Percentiles rank a stretch among this genome's conserved stretches.
Conservation (phyloP, 805 yeast species). For the Wickerhamiella siamensis region DNA sequence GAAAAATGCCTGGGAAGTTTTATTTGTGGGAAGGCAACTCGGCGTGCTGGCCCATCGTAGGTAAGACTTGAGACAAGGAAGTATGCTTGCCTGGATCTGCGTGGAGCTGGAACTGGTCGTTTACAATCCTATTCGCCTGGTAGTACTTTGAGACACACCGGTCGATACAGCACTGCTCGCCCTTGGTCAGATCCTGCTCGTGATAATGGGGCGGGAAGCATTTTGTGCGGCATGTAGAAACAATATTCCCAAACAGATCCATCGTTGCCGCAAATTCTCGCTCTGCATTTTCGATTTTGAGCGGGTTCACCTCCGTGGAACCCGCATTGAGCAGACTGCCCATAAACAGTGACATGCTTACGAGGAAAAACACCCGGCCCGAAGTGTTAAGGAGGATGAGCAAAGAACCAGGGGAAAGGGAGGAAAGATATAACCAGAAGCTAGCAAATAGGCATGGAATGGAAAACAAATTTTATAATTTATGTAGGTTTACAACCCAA, state of each 20-base stretch:
- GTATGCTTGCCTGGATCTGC: slow-evolving; percentile 8
- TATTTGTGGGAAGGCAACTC: no score
- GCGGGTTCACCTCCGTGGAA: slow-evolving; percentile 22
- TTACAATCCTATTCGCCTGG: slow-evolving; percentile 37
- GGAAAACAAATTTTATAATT: background rate
- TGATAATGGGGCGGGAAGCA: slow-evolving; percentile 80
- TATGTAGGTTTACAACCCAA: background rate
- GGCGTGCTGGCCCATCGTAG: slow-evolving; percentile 17
- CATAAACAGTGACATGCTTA: slow-evolving; percentile 23
- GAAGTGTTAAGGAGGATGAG: no score
- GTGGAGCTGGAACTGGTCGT: slow-evolving; percentile 17
- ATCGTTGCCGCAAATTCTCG: slow-evolving; percentile 23
- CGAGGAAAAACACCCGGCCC: background rate
- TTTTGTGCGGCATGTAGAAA: slow-evolving; percentile 51
- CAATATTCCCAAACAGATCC: slow-evolving; percentile 28
- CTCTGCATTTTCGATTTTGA: slow-evolving; percentile 23
- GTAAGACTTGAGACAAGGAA: slow-evolving; percentile 9
- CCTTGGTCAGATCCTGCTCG: slow-evolving; percentile 72
- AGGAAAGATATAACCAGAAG: no score
- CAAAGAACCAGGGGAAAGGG: no score
- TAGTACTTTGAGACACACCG: slow-evolving; percentile 78
- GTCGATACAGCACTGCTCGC: slow-evolving; percentile 70
- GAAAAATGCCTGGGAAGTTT: no score
- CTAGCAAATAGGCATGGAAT: background rate
- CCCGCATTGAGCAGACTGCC: slow-evolving; percentile 18